Base-by-base conservation (phyloP, 1,139 yeast genomes). In the Pichia kudriavzevii region DNA sequence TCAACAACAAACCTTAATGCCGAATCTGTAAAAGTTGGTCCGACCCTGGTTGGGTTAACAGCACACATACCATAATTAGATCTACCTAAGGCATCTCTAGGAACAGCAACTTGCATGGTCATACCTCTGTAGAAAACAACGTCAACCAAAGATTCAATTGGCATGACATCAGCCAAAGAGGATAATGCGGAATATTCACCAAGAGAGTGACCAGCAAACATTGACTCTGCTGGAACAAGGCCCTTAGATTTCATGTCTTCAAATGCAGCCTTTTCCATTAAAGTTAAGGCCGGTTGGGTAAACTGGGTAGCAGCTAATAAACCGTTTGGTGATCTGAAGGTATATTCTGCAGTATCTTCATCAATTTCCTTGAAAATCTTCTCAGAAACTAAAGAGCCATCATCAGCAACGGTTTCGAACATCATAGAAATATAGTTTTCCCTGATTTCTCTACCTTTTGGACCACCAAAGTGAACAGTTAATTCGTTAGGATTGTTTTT, bases 101-200 rank as follows among this genome's bases (percentile, higher is more conserved):
- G 97, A 48, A 91, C 99, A 31, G 98, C 98, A 47, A 91, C 98
- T 72, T 91, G 98, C 98, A 91, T 91, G 32, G 99, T 91, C 98
- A 91, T 91, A 74, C 99, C 99, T 71, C 99, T 79, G 74, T 91
- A 93, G 74, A 91, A 91, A 31, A 91, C 98, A 61, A 91, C 95
- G 61, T 91, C 99, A 40, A 91, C 98, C 52, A 91, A 72, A 8
- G 94, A 82, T 67, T 93, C 98, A 55, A 93, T 88, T 38, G 98
- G 95, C 97, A 91, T 88, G 41, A 93, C 97, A 59, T 91, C 95
- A 40, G 96, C 98, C 57, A 91, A 72, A 17, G 98, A 88, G 22
- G 97, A 85, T 56, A 91, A 73, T 17, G 99, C 97, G 49, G 96
- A 91, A 63, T 91, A 91, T 65, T 91, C 99, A 68, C 99, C 99